Base-by-base conservation (phyloP, 352 stramenopile species). In the Globisporangium megalacanthum region DNA sequence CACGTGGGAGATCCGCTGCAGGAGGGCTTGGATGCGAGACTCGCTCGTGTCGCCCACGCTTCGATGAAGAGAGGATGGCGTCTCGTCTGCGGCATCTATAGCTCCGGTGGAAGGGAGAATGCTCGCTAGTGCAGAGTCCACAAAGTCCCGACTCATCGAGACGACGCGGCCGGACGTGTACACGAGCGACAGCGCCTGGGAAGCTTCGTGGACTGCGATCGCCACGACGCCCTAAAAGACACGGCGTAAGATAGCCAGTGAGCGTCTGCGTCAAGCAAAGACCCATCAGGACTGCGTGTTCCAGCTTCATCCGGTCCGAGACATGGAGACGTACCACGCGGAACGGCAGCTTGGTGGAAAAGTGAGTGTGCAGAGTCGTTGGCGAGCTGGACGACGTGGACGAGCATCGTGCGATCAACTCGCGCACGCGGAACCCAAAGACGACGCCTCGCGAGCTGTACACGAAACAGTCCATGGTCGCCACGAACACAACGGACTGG, bases 1-100 rank as follows among this genome's bases (percentile, higher is more conserved):
- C 31, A 77, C 54, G 10, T 75, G 56, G 8, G 68, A 58, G 36
- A 84, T 84, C 15, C 60, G 58, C 45, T 71, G 60, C 14, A 84
- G 52, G 8, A 82, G 54, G 35, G 67, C 66, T 19, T 71, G 71
- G 50, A 82, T 60, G 9, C 63, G 60, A 41, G 52, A 57, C 29
- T 78, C 64, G 25, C 48, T 72, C 14, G 54, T 53, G 17, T 48
- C 56, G 1, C 35, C 49, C 13, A 25, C 6, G 8, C 14, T 3
- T 6, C 17, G 25, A 10, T n/a, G 7, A 33, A 6, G 3, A 33
- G 15, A n/a, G 5, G 25, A 36, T 19, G 22, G 8, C 17, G 20
- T 29, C n/a, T 46, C 36, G 6, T 9, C 15, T 29, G 54, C 33
- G 29, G 22, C 22, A 25, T 54, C 17, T 10, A 29, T 4, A 1